Base-by-base conservation (phyloP, 495 filamentous ascomycete species). In the Alectoria sarmentosa region DNA sequence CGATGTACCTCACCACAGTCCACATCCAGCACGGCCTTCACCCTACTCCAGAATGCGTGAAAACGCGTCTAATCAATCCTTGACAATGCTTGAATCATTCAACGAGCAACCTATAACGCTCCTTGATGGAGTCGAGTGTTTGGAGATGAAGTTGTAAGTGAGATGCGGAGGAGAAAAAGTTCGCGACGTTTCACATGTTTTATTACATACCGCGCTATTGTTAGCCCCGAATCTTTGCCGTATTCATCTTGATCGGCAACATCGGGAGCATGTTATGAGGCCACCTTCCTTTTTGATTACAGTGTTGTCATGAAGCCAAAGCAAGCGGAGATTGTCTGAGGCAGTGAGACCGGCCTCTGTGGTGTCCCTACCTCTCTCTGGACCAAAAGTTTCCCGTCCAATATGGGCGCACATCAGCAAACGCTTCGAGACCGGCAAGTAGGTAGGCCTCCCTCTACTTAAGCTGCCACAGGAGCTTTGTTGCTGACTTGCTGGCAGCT, bases 381-480 rank as follows among this genome's bases (percentile, higher is more conserved):
- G 8, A 42, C 65, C 36, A 56, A 34, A 34, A 69, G 30, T 30
- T 49, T 49, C 37, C 62, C 60, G 26, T 62, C 32, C 4, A 69
- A 73, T 75, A 95, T 95, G 89, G 87, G 88, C 65, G 77, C 86
- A 66, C 82, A 83, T 65, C 82, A 87, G 63, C 82, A 85, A 78
- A 91, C 91, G 66, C 83, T 98, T 72, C 87, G 94, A 75, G 94
- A 96, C 81, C 91, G 92, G 75, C 94, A 98, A 85, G 90, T 98
- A 77, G 87, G 94, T 98, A 82, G 72, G 83, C 80, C 75, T 74
- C 70, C 62, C 63, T 52, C 49, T 64, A 48, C 52, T 42, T 69
- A 61, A 60, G 66, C 36, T 46, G 61, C 57, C 21, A 44, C 26
- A 46, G 30, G 36, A 56, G 21, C 57, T 66, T 65, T 65, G 58